Conservation (phyloP, 352 stramenopile species). For the Aphanomyces euteiches region DNA sequence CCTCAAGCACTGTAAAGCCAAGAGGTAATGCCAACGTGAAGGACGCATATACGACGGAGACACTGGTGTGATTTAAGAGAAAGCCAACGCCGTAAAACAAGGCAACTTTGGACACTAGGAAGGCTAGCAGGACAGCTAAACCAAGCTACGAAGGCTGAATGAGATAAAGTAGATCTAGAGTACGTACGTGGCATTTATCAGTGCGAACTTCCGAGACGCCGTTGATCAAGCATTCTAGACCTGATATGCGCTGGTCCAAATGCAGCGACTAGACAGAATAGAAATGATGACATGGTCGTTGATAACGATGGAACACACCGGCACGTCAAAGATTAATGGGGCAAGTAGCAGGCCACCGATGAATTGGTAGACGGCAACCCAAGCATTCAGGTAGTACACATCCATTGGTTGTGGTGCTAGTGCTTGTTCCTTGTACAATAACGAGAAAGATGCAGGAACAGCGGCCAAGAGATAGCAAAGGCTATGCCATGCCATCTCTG, state of each 20-base stretch:
- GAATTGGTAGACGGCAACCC: slow-evolving; percentile 84
- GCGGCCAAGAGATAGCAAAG: slow-evolving; percentile 76
- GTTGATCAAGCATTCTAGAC: slow-evolving; percentile 75
- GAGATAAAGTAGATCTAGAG: neutral
- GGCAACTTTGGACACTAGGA: slow-evolving; percentile 71
- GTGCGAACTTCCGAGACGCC: slow-evolving; percentile 58
- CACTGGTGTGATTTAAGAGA: slow-evolving; percentile 69
- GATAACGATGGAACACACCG: slow-evolving; percentile 37
- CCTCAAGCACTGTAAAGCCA: slow-evolving; percentile 67
- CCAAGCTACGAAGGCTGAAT: slow-evolving; percentile 46
- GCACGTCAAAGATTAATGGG: slow-evolving; percentile 75
- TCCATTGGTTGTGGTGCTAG: slow-evolving; percentile 83
- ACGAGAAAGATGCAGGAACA: slow-evolving; percentile 70
- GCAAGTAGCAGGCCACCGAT: slow-evolving; percentile 73
- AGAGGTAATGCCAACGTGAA: slow-evolving; percentile 64
- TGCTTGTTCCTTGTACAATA: slow-evolving; percentile 81
- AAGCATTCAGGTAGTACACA: slow-evolving; percentile 84
- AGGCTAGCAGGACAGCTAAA: slow-evolving; percentile 61
- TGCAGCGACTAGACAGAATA: slow-evolving; percentile 42
- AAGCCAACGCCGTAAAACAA: slow-evolving; percentile 72
- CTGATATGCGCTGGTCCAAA: slow-evolving; percentile 75
- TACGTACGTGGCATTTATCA: slow-evolving; percentile 70
- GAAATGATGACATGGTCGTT: slow-evolving; percentile 28
- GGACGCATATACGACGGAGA: slow-evolving; percentile 73
- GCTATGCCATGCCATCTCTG: slow-evolving; percentile 79